phyloP scores from a whole-genome alignment of 805 yeast species.

The Candida khao-thaluensis region DNA sequence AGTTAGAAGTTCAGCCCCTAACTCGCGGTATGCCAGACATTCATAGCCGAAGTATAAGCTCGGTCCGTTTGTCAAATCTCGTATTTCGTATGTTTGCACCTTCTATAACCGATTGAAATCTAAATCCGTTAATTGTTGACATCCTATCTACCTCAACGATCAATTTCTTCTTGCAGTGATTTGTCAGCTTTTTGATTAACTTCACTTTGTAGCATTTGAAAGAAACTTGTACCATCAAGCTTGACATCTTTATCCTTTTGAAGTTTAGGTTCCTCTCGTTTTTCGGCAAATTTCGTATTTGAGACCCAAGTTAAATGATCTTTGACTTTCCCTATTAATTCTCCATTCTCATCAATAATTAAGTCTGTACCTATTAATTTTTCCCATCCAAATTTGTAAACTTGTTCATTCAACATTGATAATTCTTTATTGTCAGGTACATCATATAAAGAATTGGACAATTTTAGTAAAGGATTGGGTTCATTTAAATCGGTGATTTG shows the following conservation, averaged over 20 bases:
- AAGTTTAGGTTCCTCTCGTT: slow-evolving; percentile 16
- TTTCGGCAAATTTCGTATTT: slow-evolving; percentile 22
- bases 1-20: too few species aligned
- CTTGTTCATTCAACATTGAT: slow-evolving; percentile 40
- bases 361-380: slow-evolving; percentile 74
- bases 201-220: slow-evolving; percentile 9
- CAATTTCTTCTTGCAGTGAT: too few species aligned
- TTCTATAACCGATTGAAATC: too few species aligned
- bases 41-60: too few species aligned
- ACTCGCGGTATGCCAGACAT: too few species aligned
- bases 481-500: slow-evolving; percentile 37
- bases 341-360: slow-evolving; percentile 44
- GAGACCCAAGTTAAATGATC: slow-evolving; percentile 38
- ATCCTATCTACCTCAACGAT: too few species aligned
- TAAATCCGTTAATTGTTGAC: too few species aligned
- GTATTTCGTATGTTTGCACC: too few species aligned
- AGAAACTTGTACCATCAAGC: slow-evolving; percentile 16
- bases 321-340: slow-evolving; percentile 36
- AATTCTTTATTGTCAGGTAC: slow-evolving; percentile 25
- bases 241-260: slow-evolving; percentile 17
- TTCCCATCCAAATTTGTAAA: slow-evolving; percentile 77
- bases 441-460: slow-evolving; percentile 31
- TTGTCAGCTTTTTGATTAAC: slow-evolving; percentile 6
- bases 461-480: slow-evolving; percentile 34
- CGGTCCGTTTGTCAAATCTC: too few species aligned